A percentile compares a stretch with the other conserved stretches of the same genome.
phyloP scores from a whole-genome alignment of 2,329 filamentous ascomycete genomes.

The Aspergillus proliferans region DNA sequence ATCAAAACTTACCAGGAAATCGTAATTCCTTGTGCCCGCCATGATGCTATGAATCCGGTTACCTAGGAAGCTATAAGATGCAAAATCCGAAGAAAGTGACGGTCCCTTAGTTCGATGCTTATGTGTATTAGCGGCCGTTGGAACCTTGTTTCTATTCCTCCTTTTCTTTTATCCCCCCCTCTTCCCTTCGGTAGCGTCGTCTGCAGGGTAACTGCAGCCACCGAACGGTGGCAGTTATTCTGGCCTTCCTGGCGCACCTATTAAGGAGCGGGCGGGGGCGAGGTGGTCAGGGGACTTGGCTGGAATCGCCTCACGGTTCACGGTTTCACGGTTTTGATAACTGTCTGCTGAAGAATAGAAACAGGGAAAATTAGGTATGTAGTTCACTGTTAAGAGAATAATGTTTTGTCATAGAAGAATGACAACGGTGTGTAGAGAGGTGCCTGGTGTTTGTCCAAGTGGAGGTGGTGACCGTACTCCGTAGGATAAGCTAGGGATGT shows the following conservation, averaged over 20 bases:
- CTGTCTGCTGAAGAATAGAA: too few relatives aligned
- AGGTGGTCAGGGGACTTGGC: conserved; percentile 4
- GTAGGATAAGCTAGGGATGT: conserved; percentile 10
- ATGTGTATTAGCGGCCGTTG: not conserved
- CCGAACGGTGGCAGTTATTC: conserved; percentile 8
- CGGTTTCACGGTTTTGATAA: too few relatives aligned
- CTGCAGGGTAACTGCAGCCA: conserved; percentile 10
- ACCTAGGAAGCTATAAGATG: conserved; percentile 3
- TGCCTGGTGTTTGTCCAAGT: conserved; percentile 1
- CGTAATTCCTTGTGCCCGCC: conserved; percentile 98
- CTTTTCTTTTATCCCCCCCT: not conserved
- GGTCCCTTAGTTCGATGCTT: not conserved
- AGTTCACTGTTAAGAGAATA: not conserved
- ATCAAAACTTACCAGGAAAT: conserved; percentile 73
- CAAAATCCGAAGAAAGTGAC: not conserved
- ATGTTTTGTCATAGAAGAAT: not conserved
- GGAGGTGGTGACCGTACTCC: conserved; percentile 9
- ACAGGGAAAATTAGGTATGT: not conserved
- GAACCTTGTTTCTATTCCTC: not conserved
- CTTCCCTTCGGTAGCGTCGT: not conserved
- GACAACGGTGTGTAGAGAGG: not conserved
- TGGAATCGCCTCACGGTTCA: not conserved
- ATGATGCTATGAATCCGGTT: conserved; percentile 46
- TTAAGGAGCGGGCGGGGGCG: not conserved
- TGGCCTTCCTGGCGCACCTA: not conserved